A percentile compares a stretch with the other conserved stretches of the same genome.
Evolutionary conservation across 2,329 filamentous ascomycete species (phyloP).

Genomic region (Thermothelomyces thermophilus): DNA sequence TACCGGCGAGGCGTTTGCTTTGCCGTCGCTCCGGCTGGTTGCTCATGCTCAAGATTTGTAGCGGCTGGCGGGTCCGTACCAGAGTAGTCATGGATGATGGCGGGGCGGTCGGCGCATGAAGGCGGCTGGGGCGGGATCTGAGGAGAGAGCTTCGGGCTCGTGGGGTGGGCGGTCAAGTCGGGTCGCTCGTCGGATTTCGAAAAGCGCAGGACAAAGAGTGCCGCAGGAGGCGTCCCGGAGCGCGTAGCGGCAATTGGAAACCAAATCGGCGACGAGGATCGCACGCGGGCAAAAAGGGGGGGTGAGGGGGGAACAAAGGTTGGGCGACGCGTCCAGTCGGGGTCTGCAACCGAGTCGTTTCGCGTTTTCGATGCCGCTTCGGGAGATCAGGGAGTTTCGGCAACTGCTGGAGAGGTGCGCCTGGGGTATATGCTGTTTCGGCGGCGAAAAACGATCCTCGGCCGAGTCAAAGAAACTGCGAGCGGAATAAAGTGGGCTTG

Average conservation of each 20-base stretch:
- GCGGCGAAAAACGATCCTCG: conserved; percentile 2
- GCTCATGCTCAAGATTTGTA: conserved; percentile 64
- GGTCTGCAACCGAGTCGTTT: conserved; percentile 2
- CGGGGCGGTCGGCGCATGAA: conserved; percentile 28
- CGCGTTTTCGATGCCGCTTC: conserved; percentile 6
- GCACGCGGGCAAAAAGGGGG: not conserved
- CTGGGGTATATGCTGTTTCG: conserved; percentile 17
- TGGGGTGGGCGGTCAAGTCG: not conserved
- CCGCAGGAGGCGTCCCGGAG: not conserved
- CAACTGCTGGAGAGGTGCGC: not conserved
- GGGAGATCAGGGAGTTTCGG: not conserved
- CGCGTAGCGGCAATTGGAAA: conserved; percentile 13
- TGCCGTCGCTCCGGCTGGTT: conserved; percentile 54
- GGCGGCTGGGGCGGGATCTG: conserved; percentile 4
- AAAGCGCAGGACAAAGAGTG: not conserved
- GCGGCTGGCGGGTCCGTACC: conserved; percentile 56
- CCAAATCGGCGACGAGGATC: not conserved
- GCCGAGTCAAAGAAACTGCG: too few relatives aligned
- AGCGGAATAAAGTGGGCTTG: conserved; percentile 8
- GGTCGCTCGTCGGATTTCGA: not conserved
- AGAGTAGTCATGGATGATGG: conserved; percentile 63
- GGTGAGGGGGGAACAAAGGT: too few relatives aligned
- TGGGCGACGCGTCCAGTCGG: conserved; percentile 23
- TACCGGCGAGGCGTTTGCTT: conserved; percentile 60
- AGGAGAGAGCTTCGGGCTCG: not conserved